Base-by-base conservation (phyloP, 768 basidiomycete species). In the Lanmaoa pseudosensibilis region DNA sequence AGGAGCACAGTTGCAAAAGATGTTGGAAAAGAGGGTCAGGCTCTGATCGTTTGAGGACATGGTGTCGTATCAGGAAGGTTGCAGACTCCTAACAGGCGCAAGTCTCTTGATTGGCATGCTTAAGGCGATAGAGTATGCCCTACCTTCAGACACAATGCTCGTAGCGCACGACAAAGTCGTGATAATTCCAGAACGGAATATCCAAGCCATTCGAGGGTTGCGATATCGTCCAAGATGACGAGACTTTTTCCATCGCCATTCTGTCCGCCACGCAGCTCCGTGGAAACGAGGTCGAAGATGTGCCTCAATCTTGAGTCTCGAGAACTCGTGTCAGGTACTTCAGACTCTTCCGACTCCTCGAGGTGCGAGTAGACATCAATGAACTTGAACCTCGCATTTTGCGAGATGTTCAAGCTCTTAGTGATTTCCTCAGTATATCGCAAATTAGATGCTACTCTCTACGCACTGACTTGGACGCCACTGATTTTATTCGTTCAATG, bases 181-280 rank as follows among this genome's bases (percentile, higher is more conserved):
- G 70, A 71, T 37, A 91, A 63, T 21, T 86, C 85, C 8, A 77
- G 55, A 0, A 68, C 54, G 3, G 83, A 68, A 54, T 82, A 74
- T 2, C 90, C 90, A 18, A 87, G 80, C 88, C 90, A 92, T 64
- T 87, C 82, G 2, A 92, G 77, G 39, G 80, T 75, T 0, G 86
- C 69, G 41, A 89, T 73, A 52, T 88, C 87, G 58, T 92, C 90
- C n/a, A 92, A 63, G 43, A 92, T 80, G 21, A 92, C 75, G 13
- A 90, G 70, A 11, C 65, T 50, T 9, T 65, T 63, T 32, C 58
- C 56, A 0, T 63, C 54, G 8, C 46, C 56, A 5, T 56, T 58
- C 2, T 46, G 21, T 23, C 30, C 52, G 15, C 58, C 46, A 4
- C 21, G 51, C 9, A 80, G 57, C 7, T 63, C 58, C 10, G 65